Evolutionary conservation across 2,329 filamentous ascomycete species (phyloP).

Genomic region (Sarocladium kiliense): DNA sequence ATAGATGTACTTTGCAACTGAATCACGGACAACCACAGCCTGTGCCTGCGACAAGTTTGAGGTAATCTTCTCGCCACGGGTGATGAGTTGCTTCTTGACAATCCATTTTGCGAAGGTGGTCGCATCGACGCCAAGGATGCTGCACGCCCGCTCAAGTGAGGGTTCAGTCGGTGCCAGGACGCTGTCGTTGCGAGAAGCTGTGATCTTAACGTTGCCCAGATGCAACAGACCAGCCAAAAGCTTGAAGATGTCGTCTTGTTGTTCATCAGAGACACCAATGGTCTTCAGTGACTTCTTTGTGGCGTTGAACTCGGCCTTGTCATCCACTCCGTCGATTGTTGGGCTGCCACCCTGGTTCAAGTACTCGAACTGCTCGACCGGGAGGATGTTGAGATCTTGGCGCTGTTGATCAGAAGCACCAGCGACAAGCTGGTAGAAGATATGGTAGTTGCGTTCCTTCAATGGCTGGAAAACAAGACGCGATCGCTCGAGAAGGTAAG

Average conservation of each 20-base stretch:
- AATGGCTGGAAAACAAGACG: constrained; percentile 94
- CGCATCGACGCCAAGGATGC: constrained; percentile 81
- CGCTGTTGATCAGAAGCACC: constrained; percentile 83
- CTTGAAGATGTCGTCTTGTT: constrained; percentile 83
- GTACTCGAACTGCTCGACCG: constrained; percentile 90
- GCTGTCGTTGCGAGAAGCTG: constrained; percentile 82
- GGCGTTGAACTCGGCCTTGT: constrained; percentile 87
- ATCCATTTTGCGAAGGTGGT: constrained; percentile 94
- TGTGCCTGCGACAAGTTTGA: constrained; percentile 93
- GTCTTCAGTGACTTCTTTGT: constrained; percentile 82
- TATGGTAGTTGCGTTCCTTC: constrained; percentile 98
- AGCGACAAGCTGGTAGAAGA: constrained; percentile 95
- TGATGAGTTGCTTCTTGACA: constrained; percentile 97
- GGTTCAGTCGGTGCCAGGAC: constrained; percentile 76
- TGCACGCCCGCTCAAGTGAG: constrained; percentile 73
- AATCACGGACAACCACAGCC: constrained; percentile 90
- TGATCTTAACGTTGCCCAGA: constrained; percentile 94
- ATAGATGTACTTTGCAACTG: constrained; percentile 97
- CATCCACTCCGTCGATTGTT: constrained; percentile 88
- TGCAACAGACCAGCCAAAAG: constrained; percentile 87
- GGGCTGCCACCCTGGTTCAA: constrained; percentile 92
- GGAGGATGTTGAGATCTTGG: constrained; percentile 70
- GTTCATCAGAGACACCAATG: constrained; percentile 71
- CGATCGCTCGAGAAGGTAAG: constrained; percentile 91
- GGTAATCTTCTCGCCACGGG: constrained; percentile 93